Evolutionary conservation across 331 rosid species (phyloP).

Genomic region (Erythrophleum ivorense): DNA sequence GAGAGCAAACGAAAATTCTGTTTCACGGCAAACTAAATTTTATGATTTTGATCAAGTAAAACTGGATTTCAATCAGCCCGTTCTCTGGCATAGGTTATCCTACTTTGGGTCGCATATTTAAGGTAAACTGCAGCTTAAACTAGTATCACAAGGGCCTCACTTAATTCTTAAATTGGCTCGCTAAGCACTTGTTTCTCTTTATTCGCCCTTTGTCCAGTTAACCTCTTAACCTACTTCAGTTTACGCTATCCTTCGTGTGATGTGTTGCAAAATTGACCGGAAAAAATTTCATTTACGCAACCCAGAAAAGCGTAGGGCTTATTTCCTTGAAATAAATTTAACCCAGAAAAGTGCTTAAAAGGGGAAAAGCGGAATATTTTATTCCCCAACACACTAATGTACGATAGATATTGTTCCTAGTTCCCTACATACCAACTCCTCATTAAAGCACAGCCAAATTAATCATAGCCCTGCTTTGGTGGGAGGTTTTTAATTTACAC

Average conservation of each 20-base stretch:
- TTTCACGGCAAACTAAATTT: neutral
- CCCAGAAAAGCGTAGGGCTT: neutral
- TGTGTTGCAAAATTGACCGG: no score
- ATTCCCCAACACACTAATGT: neutral
- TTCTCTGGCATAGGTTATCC: no score
- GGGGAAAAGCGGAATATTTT: neutral
- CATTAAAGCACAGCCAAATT: neutral
- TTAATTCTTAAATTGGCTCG: no score
- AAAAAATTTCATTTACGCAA: neutral
- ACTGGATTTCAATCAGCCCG: no score
- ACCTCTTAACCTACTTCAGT: no score
- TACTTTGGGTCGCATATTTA: no score
- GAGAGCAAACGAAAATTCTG: neutral
- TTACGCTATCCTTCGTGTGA: neutral
- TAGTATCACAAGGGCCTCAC: no score
- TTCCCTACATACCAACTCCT: neutral
- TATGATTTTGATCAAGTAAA: no score
- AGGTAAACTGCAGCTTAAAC: no score
- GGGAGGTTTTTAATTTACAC: conserved; percentile 3
- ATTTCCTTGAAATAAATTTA: neutral
- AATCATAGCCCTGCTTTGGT: neutral
- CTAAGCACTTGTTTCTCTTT: no score
- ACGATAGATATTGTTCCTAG: neutral
- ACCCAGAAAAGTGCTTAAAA: neutral
- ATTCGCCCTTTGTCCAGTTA: no score